These are phyloP conservation scores for Rhodomyrtus psidioides DNA, from an alignment of 441 rosid species.

Conservation along the genomic window DNA sequence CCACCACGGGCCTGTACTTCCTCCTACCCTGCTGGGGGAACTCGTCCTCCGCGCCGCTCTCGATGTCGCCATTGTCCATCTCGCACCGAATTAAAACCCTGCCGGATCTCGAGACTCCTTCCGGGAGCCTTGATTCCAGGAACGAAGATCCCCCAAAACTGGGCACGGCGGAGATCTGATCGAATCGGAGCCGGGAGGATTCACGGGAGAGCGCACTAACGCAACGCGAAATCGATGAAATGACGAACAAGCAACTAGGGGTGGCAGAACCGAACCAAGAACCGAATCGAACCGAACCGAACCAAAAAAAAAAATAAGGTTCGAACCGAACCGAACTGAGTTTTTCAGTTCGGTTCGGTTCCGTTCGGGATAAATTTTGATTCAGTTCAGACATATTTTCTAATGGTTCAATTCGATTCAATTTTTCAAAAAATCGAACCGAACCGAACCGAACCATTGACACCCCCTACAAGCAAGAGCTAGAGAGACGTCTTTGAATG, in stretches of 20 bases:
- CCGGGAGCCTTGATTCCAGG: background rate
- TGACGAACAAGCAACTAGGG: background rate
- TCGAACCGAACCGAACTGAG: no score
- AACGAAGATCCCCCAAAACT: background rate
- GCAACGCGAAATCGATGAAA: background rate
- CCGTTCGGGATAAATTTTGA: no score
- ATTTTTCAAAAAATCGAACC: no score
- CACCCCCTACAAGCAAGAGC: no score
- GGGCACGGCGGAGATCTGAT: background rate
- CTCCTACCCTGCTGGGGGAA: constrained; percentile 42
- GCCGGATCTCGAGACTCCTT: background rate
- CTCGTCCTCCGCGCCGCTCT: constrained; percentile 63
- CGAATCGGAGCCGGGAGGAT: background rate
- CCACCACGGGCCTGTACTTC: constrained; percentile 80
- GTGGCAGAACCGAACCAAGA: no score
- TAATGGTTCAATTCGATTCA: no score
- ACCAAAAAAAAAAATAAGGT: no score
- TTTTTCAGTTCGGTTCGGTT: no score
- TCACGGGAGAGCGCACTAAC: no score
- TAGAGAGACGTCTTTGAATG: constrained; percentile 4
- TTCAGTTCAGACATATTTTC: no score
- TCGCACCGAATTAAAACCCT: background rate
- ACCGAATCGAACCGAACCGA: no score
- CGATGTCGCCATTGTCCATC: constrained; percentile 72
- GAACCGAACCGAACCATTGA: no score